These are phyloP conservation scores for Lichtheimia corymbifera DNA, from an alignment of 371 early-diverging fungal species.

Conservation along the genomic window DNA sequence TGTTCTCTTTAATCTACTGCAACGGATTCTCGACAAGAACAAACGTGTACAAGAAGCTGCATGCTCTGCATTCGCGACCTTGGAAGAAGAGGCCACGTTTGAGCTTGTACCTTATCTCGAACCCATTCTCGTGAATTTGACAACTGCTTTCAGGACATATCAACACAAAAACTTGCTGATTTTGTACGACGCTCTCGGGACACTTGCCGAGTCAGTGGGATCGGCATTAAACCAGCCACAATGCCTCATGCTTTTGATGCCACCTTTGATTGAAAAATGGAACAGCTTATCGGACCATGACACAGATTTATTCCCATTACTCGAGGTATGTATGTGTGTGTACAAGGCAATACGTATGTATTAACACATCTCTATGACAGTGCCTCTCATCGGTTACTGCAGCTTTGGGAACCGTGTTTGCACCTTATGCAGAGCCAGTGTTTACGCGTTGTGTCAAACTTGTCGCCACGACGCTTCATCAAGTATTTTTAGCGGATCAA, in stretches of 20 bases:
- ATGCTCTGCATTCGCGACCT: slow-evolving; percentile 90
- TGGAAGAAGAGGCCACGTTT: slow-evolving; percentile 86
- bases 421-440: slow-evolving; percentile 77
- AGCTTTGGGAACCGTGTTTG: slow-evolving; percentile 83
- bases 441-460: slow-evolving; percentile 86
- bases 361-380: slow-evolving; percentile 27
- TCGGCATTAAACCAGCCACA: slow-evolving; percentile 74
- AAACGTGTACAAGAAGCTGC: slow-evolving; percentile 95
- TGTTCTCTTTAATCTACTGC: slow-evolving; percentile 75
- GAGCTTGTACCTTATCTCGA: slow-evolving; percentile 82
- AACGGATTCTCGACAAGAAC: slow-evolving; percentile 83
- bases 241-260: slow-evolving; percentile 80
- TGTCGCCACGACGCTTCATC: slow-evolving; percentile 65
- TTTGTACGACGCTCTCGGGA: slow-evolving; percentile 92
- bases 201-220: slow-evolving; percentile 90
- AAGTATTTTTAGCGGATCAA: slow-evolving; percentile 28
- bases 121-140: slow-evolving; percentile 75
- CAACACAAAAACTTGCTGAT: slow-evolving; percentile 87
- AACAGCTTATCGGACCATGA: slow-evolving; percentile 74
- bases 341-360: not conserved
- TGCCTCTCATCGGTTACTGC: slow-evolving; percentile 88
- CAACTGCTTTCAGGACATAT: slow-evolving; percentile 79
- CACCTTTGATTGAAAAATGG: slow-evolving; percentile 85
- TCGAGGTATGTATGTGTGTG: slow-evolving; percentile 65
- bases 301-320: slow-evolving; percentile 85